Percentiles rank a stretch among this genome's conserved stretches.
These are phyloP conservation scores for Teratosphaeriaceae sp. DNA, from an alignment of 2,329 filamentous ascomycete species.

Conservation along the genomic window DNA sequence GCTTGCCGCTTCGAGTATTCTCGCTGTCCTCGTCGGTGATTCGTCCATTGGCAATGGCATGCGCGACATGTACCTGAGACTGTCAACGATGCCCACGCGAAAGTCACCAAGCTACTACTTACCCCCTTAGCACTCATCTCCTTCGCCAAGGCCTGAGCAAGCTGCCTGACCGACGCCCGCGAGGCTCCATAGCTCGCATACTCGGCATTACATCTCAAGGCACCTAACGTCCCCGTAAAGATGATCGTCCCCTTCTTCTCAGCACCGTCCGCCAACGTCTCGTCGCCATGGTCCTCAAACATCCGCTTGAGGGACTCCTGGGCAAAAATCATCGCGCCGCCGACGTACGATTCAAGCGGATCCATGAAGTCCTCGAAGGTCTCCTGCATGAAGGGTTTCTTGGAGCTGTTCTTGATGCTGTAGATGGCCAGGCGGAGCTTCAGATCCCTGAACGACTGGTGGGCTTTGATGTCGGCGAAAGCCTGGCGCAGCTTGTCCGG, in stretches of 20 bases:
- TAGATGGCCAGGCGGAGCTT: constrained; percentile 50
- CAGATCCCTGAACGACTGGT: constrained; percentile 42
- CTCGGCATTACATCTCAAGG: constrained; percentile 43
- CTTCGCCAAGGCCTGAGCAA: constrained; percentile 50
- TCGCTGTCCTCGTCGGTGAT: constrained; percentile 48
- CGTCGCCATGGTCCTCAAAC: constrained; percentile 46
- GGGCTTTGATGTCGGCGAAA: constrained; percentile 44
- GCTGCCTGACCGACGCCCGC: constrained; percentile 46
- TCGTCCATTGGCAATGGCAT: constrained; percentile 51
- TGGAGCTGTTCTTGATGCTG: constrained; percentile 49
- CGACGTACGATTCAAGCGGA: constrained; percentile 46
- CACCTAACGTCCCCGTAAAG: constrained; percentile 51
- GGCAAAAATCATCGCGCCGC: constrained; percentile 50
- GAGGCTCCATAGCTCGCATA: constrained; percentile 51
- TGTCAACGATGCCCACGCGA: no score
- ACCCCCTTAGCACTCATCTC: constrained; percentile 52
- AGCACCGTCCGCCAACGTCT: constrained; percentile 39
- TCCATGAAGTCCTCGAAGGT: constrained; percentile 44
- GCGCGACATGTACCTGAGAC: constrained; percentile 46
- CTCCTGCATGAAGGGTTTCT: constrained; percentile 50
- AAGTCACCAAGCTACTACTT: no score
- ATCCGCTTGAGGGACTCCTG: constrained; percentile 48
- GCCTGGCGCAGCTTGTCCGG: constrained; percentile 41
- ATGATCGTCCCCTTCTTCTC: constrained; percentile 52
- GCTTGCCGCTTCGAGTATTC: constrained; percentile 44